phyloP scores from a whole-genome alignment of 257 asterid genomes.

The Solanum pinnatisectum region DNA sequence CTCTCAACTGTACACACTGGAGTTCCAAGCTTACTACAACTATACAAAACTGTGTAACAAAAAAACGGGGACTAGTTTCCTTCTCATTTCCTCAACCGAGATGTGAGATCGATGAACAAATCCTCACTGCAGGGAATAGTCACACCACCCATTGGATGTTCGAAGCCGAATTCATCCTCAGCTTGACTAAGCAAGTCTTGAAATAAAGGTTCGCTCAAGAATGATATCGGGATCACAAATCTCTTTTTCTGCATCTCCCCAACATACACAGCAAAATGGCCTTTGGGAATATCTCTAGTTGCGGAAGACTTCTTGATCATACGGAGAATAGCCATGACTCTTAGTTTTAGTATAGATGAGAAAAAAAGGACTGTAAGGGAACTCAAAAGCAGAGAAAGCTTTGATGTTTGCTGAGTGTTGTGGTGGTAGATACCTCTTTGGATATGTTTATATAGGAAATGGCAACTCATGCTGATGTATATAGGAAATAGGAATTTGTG shows the following conservation, averaged over 20 bases:
- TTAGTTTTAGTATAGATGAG: not conserved
- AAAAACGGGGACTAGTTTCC: not conserved
- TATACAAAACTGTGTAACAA: not conserved
- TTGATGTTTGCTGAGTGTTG: not conserved
- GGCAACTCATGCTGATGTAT: not conserved
- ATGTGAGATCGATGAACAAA: constrained; percentile 21
- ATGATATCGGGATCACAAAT: constrained; percentile 20
- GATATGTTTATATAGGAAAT: not conserved
- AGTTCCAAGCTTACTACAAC: not conserved
- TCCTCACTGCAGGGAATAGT: constrained; percentile 36
- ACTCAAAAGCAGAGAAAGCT: not conserved
- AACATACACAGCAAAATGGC: constrained; percentile 46
- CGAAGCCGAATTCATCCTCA: constrained; percentile 28
- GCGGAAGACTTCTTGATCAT: not conserved
- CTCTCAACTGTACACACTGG: not conserved
- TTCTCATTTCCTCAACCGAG: constrained; percentile 8
- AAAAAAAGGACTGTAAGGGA: not conserved
- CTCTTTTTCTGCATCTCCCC: constrained; percentile 36
- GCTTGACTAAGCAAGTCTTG: constrained; percentile 32
- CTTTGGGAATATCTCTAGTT: constrained; percentile 33
- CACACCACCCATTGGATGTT: constrained; percentile 56
- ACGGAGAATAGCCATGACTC: not conserved
- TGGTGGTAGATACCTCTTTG: not conserved
- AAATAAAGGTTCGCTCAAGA: constrained; percentile 21
- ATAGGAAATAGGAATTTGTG: not conserved